These are phyloP conservation scores for Dactylellina leptospora DNA, from an alignment of 2,329 filamentous ascomycete species.

Conservation along the genomic window DNA sequence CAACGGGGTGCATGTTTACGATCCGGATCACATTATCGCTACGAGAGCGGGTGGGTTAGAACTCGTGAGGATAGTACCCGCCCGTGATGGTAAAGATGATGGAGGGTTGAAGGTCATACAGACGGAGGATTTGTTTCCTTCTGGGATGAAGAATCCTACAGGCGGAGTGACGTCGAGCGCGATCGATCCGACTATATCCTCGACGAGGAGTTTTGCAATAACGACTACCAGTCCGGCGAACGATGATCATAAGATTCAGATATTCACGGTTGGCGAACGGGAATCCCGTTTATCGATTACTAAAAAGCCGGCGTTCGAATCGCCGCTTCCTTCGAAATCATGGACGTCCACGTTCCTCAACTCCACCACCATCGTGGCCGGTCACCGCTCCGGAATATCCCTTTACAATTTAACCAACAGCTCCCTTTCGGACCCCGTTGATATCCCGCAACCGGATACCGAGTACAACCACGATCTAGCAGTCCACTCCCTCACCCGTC, in stretches of 20 bases:
- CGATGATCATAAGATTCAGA: constrained; percentile 15
- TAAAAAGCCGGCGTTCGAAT: background rate
- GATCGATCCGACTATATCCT: constrained; percentile 2
- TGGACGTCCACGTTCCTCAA: constrained; percentile 37
- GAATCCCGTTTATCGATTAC: background rate
- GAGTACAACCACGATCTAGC: constrained; percentile 20
- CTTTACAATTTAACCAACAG: constrained; percentile 15
- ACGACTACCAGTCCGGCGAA: background rate
- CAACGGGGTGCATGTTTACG: constrained; percentile 18
- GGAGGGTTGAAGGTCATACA: background rate
- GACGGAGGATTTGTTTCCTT: constrained; percentile 7
- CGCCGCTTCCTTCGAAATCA: constrained; percentile 25
- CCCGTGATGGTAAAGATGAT: constrained; percentile 8
- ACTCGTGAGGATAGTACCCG: constrained; percentile 12
- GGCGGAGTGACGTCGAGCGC: constrained; percentile 30
- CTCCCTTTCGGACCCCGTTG: background rate
- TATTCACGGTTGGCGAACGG: constrained; percentile 11
- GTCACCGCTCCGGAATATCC: constrained; percentile 30
- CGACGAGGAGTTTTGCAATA: constrained; percentile 9
- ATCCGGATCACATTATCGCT: constrained; percentile 24
- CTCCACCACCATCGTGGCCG: constrained; percentile 10
- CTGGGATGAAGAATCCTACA: constrained; percentile 23
- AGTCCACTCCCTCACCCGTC: constrained; percentile 36
- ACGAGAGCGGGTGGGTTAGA: constrained; percentile 26
- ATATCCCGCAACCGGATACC: constrained; percentile 17